A percentile compares a stretch with the other conserved stretches of the same genome.
Evolutionary conservation across 2,329 filamentous ascomycete genomes (phyloP).

Genomic region (Thelonectria olida): DNA sequence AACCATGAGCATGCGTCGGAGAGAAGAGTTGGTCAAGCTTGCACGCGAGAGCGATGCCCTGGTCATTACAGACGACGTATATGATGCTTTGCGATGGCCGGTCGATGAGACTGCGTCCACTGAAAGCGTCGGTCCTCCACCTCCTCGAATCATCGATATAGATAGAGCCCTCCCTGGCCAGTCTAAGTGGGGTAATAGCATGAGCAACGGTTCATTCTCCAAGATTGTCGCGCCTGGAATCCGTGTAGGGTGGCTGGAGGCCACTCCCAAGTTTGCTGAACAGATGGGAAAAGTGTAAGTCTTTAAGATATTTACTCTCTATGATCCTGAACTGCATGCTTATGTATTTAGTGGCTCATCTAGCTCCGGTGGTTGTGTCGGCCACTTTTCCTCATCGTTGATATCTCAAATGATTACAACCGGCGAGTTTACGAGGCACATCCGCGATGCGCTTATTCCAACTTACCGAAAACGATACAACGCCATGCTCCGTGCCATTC

Average conservation of each 20-base stretch:
- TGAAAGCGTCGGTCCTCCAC: constrained; percentile 56
- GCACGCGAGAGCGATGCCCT: constrained; percentile 72
- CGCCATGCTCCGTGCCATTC: constrained; percentile 24
- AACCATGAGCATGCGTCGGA: constrained; percentile 67
- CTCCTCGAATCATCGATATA: constrained; percentile 8
- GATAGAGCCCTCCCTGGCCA: neutral
- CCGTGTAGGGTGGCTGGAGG: constrained; percentile 53
- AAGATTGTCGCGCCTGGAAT: constrained; percentile 72
- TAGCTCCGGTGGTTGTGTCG: constrained; percentile 4
- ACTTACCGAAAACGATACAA: constrained; percentile 30
- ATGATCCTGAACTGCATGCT: no score
- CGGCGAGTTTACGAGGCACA: constrained; percentile 29
- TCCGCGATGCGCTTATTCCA: constrained; percentile 28
- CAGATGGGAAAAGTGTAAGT: neutral
- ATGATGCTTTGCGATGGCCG: constrained; percentile 73
- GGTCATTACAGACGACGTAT: constrained; percentile 75
- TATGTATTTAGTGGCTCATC: neutral
- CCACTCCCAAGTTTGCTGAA: constrained; percentile 5
- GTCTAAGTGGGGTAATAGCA: constrained; percentile 64
- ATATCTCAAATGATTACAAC: constrained; percentile 33
- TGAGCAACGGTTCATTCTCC: constrained; percentile 74
- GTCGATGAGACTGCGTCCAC: constrained; percentile 33
- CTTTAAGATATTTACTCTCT: no score
- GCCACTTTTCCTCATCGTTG: constrained; percentile 15
- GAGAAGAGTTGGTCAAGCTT: constrained; percentile 66